Evolutionary conservation across 1,139 yeast species (phyloP), one percentile per base, ranked within the genome.

Genomic region (Hemisphaericaspora xylanilytica): DNA sequence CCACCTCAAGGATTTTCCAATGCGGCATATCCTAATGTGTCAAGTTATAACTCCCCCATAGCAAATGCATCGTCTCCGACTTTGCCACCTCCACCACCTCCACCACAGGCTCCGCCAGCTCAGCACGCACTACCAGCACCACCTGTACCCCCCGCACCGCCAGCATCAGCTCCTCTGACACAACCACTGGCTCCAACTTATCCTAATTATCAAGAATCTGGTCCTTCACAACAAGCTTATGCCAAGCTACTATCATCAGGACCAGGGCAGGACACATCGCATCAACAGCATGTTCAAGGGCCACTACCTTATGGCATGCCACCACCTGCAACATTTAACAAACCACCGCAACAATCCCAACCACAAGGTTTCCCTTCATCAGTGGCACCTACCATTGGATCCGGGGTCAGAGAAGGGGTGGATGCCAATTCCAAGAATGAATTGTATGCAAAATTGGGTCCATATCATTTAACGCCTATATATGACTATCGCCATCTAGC

Each of bases 401-500:
- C 35, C 8, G 18, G 33, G 6, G 13, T 29, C 7, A 39, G 38
- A 37, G 32, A 28, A 9, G 50, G 47, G 2, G 47, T 55, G 29
- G 61, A 58, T 38, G 48, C 42, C 35, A 46, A 48, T 33, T 61
- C 66, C 11, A 59, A 53, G 39, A 59, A 53, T 41, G 54, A 52
- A n/a, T 48, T 61, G 31, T 56, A 56, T 33, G 61, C 65, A 3
- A 31, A 57, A 10, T 46, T 61, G 26, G 63, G 63, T 4, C 51
- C 51, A 27, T 43, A 49, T 33, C 53, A 52, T 27, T 38, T 59
- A 22, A 45, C 50, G 3, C 61, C 65, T 1, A 40, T 49, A 7
- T 61, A 61, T 41, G 48, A 48, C 31, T 48, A 43, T 40, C 45
- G 46, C 9, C 47, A 49, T 25, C 43, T 46, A 2, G 56, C 54